These are phyloP conservation scores for Boletus reticulatus DNA, from an alignment of 768 basidiomycete species.

Conservation along the genomic window DNA sequence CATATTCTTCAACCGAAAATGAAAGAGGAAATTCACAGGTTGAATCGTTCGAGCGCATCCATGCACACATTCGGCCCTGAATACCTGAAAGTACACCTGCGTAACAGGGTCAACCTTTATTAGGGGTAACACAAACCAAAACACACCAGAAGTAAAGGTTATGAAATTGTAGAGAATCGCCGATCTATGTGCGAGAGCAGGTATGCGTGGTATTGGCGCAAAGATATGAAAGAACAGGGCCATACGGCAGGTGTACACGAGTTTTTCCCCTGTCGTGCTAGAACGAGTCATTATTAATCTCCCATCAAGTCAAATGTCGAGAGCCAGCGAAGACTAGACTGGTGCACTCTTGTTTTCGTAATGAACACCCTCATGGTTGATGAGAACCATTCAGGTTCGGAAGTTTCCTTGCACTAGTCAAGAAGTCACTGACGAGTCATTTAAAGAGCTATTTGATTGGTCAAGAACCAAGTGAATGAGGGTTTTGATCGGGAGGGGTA, in stretches of 20 bases:
- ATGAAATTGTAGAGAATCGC: neutral
- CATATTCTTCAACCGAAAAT: conserved; percentile 5
- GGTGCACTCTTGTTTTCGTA: neutral
- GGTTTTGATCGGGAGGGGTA: too few species aligned
- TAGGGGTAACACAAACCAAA: neutral
- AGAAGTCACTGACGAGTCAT: neutral
- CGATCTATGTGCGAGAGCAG: conserved; percentile 2
- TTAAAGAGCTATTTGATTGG: neutral
- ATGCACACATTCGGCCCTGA: neutral
- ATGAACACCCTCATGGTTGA: neutral
- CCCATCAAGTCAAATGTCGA: neutral
- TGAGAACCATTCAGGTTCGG: neutral
- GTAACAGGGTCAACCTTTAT: neutral
- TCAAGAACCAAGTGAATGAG: neutral
- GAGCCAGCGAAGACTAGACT: neutral
- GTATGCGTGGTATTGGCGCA: neutral
- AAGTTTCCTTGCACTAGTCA: neutral
- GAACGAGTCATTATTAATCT: neutral
- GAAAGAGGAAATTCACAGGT: conserved; percentile 1
- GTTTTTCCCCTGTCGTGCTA: neutral
- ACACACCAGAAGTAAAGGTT: neutral
- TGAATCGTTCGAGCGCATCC: neutral
- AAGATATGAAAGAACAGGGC: too few species aligned
- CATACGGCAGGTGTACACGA: neutral
- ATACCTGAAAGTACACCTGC: neutral